Evolutionary conservation across 169 alveolate genomes (phyloP), one percentile per base, ranked within the genome.

Genomic region (Perkinsus marinus): DNA sequence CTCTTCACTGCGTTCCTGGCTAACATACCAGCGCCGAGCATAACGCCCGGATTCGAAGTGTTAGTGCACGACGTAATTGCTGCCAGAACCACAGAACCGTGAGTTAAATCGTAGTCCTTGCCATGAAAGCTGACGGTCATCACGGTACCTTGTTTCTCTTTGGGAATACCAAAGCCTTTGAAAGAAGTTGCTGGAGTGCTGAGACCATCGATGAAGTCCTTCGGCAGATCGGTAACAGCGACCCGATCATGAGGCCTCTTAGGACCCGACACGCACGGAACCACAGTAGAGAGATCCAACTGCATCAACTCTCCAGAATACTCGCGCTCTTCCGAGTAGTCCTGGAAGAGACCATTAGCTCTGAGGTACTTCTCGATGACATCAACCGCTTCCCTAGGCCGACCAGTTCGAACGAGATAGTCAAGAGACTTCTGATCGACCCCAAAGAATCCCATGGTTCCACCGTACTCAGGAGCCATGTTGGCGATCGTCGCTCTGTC

Each of bases 401-500:
- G 95, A 5, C 99, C 99, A 26, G 99, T 98, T 91, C 94, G 96
- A 91, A 94, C 90, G 90, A 98, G 94, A 93, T 97, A 98, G 89
- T 96, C 96, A 46, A 98, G 93, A 30, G 99, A 96, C 92, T 96
- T 93, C 43, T 95, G 97, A 94, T 98, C 99, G n/a, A 97, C 96
- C 22, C 99, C 98, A 97, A 98, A 98, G 95, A 96, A 98, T 7
- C 99, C 99, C 96, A 97, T 97, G 22, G 99, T 98, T 26, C 99
- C 99, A 26, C 99, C 99, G 95, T 98, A 98, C 94, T 98, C 99
- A 22, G 99, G 99, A 13, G 99, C 98, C 99, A 98, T 98, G 95
- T 98, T 98, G 89, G 99, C 98, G 89, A 98, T 96, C 30, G 99
- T 98, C 6, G 99, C 99, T 91, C 99, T 94, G 93, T 98, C 99